Percentiles rank a stretch among this genome's conserved stretches.
phyloP scores from a whole-genome alignment of 345 rosid species.

The Arabis alpina region DNA sequence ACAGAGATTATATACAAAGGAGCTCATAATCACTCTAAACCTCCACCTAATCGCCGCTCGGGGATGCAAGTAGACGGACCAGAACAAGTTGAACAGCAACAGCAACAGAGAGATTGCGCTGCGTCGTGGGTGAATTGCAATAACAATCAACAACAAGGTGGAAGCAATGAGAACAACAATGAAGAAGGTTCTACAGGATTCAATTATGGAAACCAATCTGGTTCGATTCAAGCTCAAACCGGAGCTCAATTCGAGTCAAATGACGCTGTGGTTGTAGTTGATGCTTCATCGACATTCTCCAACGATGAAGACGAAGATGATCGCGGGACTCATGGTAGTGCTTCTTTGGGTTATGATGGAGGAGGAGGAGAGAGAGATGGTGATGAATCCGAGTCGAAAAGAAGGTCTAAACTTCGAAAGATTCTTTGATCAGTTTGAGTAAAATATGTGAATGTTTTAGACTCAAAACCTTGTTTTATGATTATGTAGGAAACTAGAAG shows the following conservation, averaged over 20 bases:
- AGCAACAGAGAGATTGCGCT: constrained; percentile 28
- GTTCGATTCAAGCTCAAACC: constrained; percentile 52
- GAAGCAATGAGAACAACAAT: constrained; percentile 49
- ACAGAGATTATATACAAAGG: constrained; percentile 98
- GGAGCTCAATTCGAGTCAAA: constrained; percentile 60
- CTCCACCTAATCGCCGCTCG: constrained; percentile 66
- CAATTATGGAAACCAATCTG: constrained; percentile 57
- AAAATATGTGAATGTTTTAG: constrained; percentile 1
- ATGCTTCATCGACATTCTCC: constrained; percentile 72
- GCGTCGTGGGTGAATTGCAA: constrained; percentile 43
- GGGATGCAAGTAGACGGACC: constrained; percentile 62
- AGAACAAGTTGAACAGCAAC: constrained; percentile 58
- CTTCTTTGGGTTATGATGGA: constrained; percentile 62
- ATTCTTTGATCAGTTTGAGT: background rate
- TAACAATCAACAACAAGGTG: constrained; percentile 49
- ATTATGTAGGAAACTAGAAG: constrained; percentile 73
- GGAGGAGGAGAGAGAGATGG: constrained; percentile 64
- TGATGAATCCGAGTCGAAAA: constrained; percentile 89
- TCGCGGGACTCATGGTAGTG: constrained; percentile 69
- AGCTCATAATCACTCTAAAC: constrained; percentile 83
- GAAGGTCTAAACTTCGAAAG: constrained; percentile 60
- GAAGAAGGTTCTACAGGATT: constrained; percentile 69
- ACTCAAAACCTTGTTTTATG: background rate
- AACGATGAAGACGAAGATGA: constrained; percentile 87
- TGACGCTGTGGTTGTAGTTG: constrained; percentile 58